Conservation (phyloP, 2,329 filamentous ascomycete genomes). For the Alternaria triticimaculans region DNA sequence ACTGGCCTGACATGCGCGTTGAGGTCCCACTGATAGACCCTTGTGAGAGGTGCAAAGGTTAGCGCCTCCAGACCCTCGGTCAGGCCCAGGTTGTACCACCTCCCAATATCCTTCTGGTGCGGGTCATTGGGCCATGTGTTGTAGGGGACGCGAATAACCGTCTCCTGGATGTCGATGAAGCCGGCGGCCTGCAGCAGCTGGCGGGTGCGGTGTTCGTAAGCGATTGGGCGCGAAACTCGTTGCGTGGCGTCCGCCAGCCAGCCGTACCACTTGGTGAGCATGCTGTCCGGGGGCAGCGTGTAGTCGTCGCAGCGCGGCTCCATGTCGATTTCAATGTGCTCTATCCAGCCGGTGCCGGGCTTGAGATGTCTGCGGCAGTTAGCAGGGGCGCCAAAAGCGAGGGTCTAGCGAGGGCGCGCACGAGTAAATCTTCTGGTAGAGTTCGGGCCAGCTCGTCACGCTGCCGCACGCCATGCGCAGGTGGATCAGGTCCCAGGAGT, state of each 20-base stretch:
- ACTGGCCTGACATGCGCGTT: slow-evolving; percentile 68
- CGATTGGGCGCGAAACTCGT: slow-evolving; percentile 68
- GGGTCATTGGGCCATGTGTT: slow-evolving; percentile 74
- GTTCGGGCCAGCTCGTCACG: slow-evolving; percentile 74
- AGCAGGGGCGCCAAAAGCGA: slow-evolving; percentile 16
- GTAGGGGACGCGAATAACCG: slow-evolving; percentile 71
- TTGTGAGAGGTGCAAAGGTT: slow-evolving; percentile 74
- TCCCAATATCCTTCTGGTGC: slow-evolving; percentile 71
- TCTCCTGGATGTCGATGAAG: slow-evolving; percentile 79
- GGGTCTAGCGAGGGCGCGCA: slow-evolving; percentile 50
- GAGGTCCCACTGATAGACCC: slow-evolving; percentile 65
- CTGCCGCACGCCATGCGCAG: slow-evolving; percentile 80
- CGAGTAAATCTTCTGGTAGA: slow-evolving; percentile 75
- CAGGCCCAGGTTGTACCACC: slow-evolving; percentile 84
- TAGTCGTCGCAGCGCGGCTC: slow-evolving; percentile 74
- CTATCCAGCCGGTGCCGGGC: slow-evolving; percentile 76
- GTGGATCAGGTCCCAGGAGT: slow-evolving; percentile 83
- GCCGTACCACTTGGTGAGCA: slow-evolving; percentile 72
- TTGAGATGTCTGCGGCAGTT: slow-evolving; percentile 70
- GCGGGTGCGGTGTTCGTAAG: slow-evolving; percentile 67
- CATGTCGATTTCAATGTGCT: slow-evolving; percentile 91
- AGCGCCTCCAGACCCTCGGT: slow-evolving; percentile 75
- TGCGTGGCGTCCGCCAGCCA: slow-evolving; percentile 73
- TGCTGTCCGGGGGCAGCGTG: slow-evolving; percentile 63
- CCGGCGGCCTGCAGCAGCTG: slow-evolving; percentile 71